These are phyloP conservation scores for Eimeria brunetti DNA, from an alignment of 169 alveolate species.

Conservation along the genomic window DNA sequence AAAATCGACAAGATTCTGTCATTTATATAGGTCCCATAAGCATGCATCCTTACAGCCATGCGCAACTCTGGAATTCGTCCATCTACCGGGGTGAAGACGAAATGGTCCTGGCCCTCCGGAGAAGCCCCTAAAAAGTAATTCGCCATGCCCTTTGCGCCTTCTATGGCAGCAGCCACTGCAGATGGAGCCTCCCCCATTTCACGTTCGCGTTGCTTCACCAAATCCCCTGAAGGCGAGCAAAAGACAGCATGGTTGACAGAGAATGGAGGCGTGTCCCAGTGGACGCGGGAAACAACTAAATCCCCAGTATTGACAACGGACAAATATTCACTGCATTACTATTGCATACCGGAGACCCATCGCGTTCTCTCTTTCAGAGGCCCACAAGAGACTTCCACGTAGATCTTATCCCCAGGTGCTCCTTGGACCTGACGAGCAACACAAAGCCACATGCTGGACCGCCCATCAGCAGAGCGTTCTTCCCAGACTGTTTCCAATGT, in stretches of 20 bases:
- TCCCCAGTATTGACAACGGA: neutral
- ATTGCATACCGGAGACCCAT: conserved; percentile 82
- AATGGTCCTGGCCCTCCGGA: conserved; percentile 75
- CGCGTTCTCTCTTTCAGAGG: conserved; percentile 89
- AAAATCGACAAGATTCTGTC: neutral
- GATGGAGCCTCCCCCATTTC: conserved; percentile 77
- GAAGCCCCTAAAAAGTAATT: conserved; percentile 71
- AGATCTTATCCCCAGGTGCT: conserved; percentile 82
- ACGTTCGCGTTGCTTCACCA: conserved; percentile 52
- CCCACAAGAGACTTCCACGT: conserved; percentile 91
- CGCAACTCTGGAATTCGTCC: conserved; percentile 80
- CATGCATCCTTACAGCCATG: conserved; percentile 63
- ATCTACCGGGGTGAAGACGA: conserved; percentile 63
- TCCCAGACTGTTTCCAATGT: neutral
- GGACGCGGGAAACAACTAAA: neutral
- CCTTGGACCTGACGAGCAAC: conserved; percentile 69
- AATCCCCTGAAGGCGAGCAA: conserved; percentile 42
- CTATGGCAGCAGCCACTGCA: conserved; percentile 72
- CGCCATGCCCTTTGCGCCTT: conserved; percentile 79
- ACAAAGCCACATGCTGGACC: neutral
- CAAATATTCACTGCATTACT: neutral
- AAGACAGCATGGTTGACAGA: neutral
- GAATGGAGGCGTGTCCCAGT: neutral
- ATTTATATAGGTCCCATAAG: neutral
- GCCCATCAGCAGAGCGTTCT: neutral